Base-by-base conservation (phyloP, 164 flowering plant genomes). In the Nymphaea colorata region DNA sequence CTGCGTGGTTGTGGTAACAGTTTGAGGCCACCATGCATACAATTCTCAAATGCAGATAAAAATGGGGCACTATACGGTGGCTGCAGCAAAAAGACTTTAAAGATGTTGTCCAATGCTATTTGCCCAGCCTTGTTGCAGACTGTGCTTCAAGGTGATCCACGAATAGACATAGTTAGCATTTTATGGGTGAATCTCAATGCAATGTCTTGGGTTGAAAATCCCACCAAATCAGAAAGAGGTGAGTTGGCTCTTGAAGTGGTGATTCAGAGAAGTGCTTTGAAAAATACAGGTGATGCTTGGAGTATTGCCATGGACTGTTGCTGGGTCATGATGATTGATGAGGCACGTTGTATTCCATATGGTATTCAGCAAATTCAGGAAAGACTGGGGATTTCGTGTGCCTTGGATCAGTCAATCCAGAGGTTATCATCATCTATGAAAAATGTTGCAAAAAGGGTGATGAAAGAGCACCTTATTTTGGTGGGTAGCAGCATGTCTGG, bases 351-450 rank as follows among this genome's bases (percentile, higher is more conserved):
- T 98, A 4, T n/a, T n/a, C n/a, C n/a, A n/a, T 86, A 88, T 79
- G 93, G 86, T 3, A 82, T 90, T 42, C 89, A 90, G 77, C 96
- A 94, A 77, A 76, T 94, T 43, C 84, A 94, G 75, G 93, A 94
- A 57, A 62, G 88, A 64, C 83, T 91, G 64, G 99, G 99, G 41
- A 80, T 94, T 66, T 88, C 99, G 41, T 90, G 88, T 83, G 87
- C 91, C 59, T 94, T 91, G 76, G 98, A 88, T 67, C 96, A 90
- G 75, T 88, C 89, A 47, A 87, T 94, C 69, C 96, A 91, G 99
- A 97, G 91, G 79, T 61, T 57, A 43, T 15, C 36, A 25, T 25
- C 36, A 25, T 25, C 36, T 25, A 25, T 25, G 36, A 25, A 25
- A 25, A 25, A 25, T 25, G 36, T 25, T 25, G 36, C 36, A 25